Evolutionary conservation across 1,284 basidiomycete genomes (phyloP), one percentile per base, ranked within the genome.

Genomic region (Phaffia rhodozyma): DNA sequence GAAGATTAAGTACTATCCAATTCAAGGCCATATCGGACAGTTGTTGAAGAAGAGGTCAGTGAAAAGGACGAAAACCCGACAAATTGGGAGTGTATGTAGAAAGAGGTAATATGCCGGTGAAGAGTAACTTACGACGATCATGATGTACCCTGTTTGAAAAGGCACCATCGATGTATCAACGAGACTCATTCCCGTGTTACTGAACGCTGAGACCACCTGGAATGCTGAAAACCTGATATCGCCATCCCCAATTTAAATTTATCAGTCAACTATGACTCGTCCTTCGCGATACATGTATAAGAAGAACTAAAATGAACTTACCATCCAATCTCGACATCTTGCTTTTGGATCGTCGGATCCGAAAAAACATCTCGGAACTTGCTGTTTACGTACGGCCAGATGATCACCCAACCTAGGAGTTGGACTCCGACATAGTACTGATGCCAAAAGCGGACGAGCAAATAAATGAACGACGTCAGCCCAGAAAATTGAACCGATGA

Each of bases 121-220:
- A 78, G 79, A 86, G 76, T 30, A 79, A 64, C 63, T 29, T 49
- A 64, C 74, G 30, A 88, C 68, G 51, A 91, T 83, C 81, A 91
- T 84, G 9, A 85, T 82, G 73, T 92, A 96, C 23, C 90, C 91
- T 32, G 73, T 79, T 71, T 91, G 87, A 74, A 94, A 92, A 0
- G 89, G 87, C 1, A 92, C 67, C 87, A 97, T 88, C 27, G 89
- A 92, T 66, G 82, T 79, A 75, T 97, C 93, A n/a, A 89, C 84
- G 21, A 97, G 80, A 32, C 89, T 91, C 76, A 82, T 84, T 54
- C 94, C 94, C 1, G 88, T 86, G 71, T 97, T 97, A 54, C 87
- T 89, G 72, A 89, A 96, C 0, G 90, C 82, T 0, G 92, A 94
- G 27, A 88, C 82, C 23, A 86, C 82, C 73, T 96, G 89, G 73